A percentile compares a stretch with the other conserved stretches of the same genome.
Evolutionary conservation across 1,284 basidiomycete species (phyloP).

Genomic region (Ceratorhiza oryzae-sativae): DNA sequence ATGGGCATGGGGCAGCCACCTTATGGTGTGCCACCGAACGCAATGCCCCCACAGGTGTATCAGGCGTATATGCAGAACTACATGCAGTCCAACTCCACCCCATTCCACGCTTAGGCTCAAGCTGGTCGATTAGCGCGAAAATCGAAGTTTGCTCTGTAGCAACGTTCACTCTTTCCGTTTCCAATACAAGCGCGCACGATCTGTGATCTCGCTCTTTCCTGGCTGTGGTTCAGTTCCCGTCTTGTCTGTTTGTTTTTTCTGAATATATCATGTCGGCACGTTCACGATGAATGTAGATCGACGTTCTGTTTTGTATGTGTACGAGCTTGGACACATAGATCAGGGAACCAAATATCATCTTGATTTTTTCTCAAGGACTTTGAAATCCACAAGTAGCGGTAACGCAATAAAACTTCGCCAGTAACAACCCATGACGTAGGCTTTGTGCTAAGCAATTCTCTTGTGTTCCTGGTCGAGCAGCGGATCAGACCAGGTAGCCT

Average conservation of each 20-base stretch:
- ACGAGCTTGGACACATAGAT: slow-evolving; percentile 37
- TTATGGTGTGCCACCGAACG: slow-evolving; percentile 60
- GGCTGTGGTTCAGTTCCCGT: not conserved
- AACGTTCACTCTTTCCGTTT: slow-evolving; percentile 22
- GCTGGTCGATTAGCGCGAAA: not conserved
- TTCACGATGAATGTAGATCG: slow-evolving; percentile 11
- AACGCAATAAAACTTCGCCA: not conserved
- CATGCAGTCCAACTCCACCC: slow-evolving; percentile 29
- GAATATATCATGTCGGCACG: slow-evolving; percentile 29
- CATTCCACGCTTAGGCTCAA: slow-evolving; percentile 26
- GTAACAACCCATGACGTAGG: not conserved
- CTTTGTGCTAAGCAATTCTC: not conserved
- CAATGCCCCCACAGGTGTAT: slow-evolving; percentile 72
- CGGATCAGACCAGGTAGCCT: slow-evolving; percentile 37
- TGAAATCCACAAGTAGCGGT: not conserved
- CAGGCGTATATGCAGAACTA: slow-evolving; percentile 74
- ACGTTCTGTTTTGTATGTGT: slow-evolving; percentile 26
- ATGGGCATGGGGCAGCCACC: slow-evolving; percentile 67
- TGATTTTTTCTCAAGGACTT: not conserved
- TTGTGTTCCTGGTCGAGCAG: slow-evolving; percentile 34
- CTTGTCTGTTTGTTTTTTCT: slow-evolving; percentile 1
- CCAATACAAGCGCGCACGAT: slow-evolving; percentile 31
- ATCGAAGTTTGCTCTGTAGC: not conserved
- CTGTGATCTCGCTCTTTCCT: slow-evolving; percentile 38
- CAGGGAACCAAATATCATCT: slow-evolving; percentile 36